A percentile compares a stretch with the other conserved stretches of the same genome.
phyloP scores from a whole-genome alignment of 805 yeast species.

The Schwanniomyces polymorphus region DNA sequence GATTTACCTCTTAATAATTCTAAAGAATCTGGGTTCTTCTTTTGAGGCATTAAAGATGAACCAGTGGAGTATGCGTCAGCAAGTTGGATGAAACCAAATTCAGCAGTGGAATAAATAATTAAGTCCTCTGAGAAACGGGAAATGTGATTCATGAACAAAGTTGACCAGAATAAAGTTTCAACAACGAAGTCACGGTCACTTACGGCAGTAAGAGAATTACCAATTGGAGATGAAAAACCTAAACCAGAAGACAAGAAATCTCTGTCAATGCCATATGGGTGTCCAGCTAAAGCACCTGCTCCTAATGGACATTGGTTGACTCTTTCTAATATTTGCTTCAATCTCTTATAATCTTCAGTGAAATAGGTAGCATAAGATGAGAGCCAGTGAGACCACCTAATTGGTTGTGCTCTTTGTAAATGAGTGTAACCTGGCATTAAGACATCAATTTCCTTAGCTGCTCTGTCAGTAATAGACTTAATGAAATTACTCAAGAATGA shows the following conservation, averaged over 20 bases:
- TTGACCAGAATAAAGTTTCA: slow-evolving; percentile 93
- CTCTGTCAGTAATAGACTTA: slow-evolving; percentile 68
- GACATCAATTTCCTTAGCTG: slow-evolving; percentile 81
- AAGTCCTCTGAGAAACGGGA: slow-evolving; percentile 94
- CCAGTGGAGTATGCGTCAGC: slow-evolving; percentile 99
- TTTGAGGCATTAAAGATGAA: slow-evolving; percentile 97
- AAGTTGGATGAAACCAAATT: slow-evolving; percentile 88
- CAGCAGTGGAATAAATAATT: slow-evolving; percentile 95
- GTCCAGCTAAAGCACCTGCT: slow-evolving; percentile 98
- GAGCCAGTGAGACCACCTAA: slow-evolving; percentile 98
- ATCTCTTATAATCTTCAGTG: slow-evolving; percentile 84
- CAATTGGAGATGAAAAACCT: slow-evolving; percentile 84
- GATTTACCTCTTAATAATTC: slow-evolving; percentile 95
- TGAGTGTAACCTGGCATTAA: slow-evolving; percentile 99
- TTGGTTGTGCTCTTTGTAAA: slow-evolving; percentile 98
- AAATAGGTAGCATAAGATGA: slow-evolving; percentile 93
- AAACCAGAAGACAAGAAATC: slow-evolving; percentile 79
- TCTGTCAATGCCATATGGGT: slow-evolving; percentile 98
- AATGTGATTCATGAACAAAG: slow-evolving; percentile 92
- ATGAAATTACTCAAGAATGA: slow-evolving; percentile 62
- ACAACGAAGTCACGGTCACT: slow-evolving; percentile 97
- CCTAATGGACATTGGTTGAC: slow-evolving; percentile 91
- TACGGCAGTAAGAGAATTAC: slow-evolving; percentile 95
- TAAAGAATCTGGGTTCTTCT: slow-evolving; percentile 95
- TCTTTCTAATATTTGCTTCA: slow-evolving; percentile 76